Evolutionary conservation across 1,139 yeast genomes (phyloP).

Genomic region (Hanseniaspora sp.): DNA sequence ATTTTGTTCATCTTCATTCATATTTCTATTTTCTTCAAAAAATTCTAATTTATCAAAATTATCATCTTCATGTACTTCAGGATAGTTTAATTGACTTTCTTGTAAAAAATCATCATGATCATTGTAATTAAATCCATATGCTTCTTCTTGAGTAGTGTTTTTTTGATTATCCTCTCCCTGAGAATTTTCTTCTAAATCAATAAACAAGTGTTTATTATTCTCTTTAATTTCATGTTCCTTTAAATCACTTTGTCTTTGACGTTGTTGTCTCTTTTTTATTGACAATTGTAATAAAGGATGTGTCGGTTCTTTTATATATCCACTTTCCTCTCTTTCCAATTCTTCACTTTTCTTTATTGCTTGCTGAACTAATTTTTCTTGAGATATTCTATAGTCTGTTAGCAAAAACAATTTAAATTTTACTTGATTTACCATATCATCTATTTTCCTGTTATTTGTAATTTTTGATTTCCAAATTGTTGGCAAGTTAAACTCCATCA

Average conservation of each 20-base stretch:
- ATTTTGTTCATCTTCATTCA: background rate
- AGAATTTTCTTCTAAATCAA: slow-evolving; percentile 9
- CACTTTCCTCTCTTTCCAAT: background rate
- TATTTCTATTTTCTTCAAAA: slow-evolving; percentile 4
- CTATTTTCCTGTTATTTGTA: background rate
- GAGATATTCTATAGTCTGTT: slow-evolving; percentile 14
- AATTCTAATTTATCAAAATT: background rate
- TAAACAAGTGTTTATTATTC: slow-evolving; percentile 5
- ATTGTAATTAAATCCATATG: background rate
- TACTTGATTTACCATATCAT: slow-evolving; percentile 6
- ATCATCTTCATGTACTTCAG: background rate
- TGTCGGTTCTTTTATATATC: background rate
- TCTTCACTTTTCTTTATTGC: background rate
- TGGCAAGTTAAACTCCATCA: slow-evolving; percentile 11
- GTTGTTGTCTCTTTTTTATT: slow-evolving; percentile 10
- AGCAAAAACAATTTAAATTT: slow-evolving; percentile 15
- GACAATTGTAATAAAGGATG: slow-evolving; percentile 11
- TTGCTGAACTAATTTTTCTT: slow-evolving; percentile 8
- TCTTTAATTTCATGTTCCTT: background rate
- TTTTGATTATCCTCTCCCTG: background rate
- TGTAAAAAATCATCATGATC: slow-evolving; percentile 1
- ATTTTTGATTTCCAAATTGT: slow-evolving; percentile 10
- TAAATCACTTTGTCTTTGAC: background rate
- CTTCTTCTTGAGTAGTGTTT: background rate
- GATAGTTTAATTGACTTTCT: slow-evolving; percentile 7